These are phyloP conservation scores for Lepidopterella palustris DNA, from an alignment of 495 filamentous ascomycete genomes.

Conservation along the genomic window DNA sequence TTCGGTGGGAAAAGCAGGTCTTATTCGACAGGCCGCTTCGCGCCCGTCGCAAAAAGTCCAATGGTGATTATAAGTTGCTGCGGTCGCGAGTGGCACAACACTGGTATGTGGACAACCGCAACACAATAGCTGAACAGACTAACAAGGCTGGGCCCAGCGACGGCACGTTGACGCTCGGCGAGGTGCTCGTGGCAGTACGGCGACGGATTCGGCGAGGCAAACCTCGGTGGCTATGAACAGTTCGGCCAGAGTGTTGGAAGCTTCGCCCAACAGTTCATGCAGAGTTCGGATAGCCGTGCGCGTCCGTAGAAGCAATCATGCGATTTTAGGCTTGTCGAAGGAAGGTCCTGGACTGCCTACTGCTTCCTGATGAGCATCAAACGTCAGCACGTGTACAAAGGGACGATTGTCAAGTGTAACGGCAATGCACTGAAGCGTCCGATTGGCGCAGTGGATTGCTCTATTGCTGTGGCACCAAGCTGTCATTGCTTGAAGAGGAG, in stretches of 20 bases:
- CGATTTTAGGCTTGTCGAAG: conserved; percentile 10
- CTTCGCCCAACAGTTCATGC: conserved; percentile 23
- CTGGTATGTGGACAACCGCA: conserved; percentile 16
- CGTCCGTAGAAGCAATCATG: conserved; percentile 22
- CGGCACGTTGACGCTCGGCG: conserved; percentile 2
- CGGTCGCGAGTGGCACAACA: conserved; percentile 6
- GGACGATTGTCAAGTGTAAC: conserved; percentile 22
- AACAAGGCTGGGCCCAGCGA: conserved; percentile 11
- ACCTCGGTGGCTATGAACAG: conserved; percentile 7
- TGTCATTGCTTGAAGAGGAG: conserved; percentile 25
- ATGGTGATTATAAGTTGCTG: conserved; percentile 8
- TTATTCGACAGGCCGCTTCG: conserved; percentile 13
- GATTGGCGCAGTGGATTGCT: conserved; percentile 24
- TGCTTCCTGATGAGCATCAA: conserved; percentile 20
- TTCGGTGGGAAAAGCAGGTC: conserved; percentile 19
- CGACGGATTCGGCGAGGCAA: conserved; percentile 18
- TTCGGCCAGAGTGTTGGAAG: not conserved
- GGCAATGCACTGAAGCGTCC: conserved; percentile 15
- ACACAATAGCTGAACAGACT: conserved; percentile 16
- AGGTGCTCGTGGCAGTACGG: conserved; percentile 1
- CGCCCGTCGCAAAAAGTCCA: not conserved
- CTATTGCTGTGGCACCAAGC: conserved; percentile 23
- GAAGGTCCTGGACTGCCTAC: not conserved
- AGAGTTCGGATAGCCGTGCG: conserved; percentile 9
- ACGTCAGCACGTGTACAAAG: conserved; percentile 27